These are phyloP conservation scores for Saposhnikovia divaricata DNA, from an alignment of 129 eudicot genomes.

Conservation along the genomic window DNA sequence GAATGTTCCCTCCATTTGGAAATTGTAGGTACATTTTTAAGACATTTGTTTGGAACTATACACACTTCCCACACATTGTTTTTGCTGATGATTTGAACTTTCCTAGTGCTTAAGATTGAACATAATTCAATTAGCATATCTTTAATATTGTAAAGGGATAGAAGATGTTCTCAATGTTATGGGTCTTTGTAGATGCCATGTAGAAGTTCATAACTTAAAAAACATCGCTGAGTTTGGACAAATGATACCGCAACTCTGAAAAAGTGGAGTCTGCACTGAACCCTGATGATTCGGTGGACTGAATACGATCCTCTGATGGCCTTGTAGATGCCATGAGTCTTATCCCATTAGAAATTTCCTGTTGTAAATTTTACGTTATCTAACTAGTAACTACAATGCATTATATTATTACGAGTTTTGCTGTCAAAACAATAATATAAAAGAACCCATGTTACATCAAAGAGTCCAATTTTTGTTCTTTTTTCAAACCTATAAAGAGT, in stretches of 20 bases:
- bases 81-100: neutral
- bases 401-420: neutral
- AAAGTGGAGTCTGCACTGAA: neutral
- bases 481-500: neutral
- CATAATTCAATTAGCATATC: neutral
- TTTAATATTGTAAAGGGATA: neutral
- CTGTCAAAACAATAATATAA: neutral
- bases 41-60: neutral
- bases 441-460: neutral
- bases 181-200: neutral
- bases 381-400: neutral
- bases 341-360: neutral
- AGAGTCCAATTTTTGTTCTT: neutral
- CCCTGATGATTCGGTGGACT: neutral
- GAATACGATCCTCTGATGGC: neutral
- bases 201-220: neutral
- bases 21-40: neutral
- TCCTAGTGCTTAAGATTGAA: neutral
- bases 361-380: neutral
- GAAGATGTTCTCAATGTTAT: neutral
- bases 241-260: neutral
- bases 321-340: neutral
- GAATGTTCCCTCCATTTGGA: neutral
- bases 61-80: neutral
- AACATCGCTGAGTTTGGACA: neutral